Conservation (phyloP, 148 eudicot genomes). For the Bassia scoparia region DNA sequence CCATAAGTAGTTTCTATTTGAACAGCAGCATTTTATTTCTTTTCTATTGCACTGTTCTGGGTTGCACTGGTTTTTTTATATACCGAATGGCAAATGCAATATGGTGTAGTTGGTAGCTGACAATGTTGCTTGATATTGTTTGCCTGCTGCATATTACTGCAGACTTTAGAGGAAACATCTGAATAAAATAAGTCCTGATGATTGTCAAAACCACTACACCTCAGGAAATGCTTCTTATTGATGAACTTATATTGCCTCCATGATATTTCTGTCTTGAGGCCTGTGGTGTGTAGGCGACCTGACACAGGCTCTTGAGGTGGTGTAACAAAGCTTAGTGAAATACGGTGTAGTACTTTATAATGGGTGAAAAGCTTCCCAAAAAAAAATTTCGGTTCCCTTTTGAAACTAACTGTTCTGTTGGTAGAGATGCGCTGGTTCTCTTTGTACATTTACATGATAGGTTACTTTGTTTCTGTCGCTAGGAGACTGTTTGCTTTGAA, state of each 20-base stretch:
- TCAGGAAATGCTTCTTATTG: background rate
- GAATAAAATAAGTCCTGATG: background rate
- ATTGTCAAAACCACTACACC: background rate
- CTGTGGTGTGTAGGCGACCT: background rate
- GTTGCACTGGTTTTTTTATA: background rate
- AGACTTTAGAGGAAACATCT: background rate
- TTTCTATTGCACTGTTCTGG: background rate
- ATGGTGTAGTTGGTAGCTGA: background rate
- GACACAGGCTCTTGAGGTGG: no score
- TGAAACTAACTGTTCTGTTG: background rate
- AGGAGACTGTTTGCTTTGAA: background rate
- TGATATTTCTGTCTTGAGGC: background rate
- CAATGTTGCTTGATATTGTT: background rate
- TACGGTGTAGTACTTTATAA: no score
- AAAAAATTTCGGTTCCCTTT: no score
- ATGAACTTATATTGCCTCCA: background rate
- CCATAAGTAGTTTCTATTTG: background rate
- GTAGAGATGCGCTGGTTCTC: background rate
- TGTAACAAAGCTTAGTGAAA: no score
- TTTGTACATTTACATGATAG: background rate
- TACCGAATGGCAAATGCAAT: background rate
- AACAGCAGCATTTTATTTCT: background rate
- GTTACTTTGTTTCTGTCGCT: background rate
- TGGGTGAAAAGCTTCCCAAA: no score
- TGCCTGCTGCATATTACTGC: slow-evolving; percentile 2